phyloP scores from a whole-genome alignment of 1,139 yeast genomes.

The Candida tropicalis region DNA sequence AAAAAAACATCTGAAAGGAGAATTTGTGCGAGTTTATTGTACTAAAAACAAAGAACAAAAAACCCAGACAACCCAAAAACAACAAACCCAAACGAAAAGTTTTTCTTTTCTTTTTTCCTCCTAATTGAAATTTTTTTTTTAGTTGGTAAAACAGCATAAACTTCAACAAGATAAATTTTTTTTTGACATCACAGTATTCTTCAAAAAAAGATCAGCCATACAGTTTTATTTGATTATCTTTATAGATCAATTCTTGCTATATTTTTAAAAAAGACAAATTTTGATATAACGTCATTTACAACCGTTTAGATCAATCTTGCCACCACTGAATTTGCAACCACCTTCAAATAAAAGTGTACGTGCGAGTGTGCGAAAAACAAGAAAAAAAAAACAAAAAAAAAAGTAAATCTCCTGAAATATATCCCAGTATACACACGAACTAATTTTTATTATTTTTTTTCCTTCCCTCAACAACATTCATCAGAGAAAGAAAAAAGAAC shows the following conservation, averaged over 20 bases:
- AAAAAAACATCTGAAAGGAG: too few relatives aligned
- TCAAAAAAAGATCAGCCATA: too few relatives aligned
- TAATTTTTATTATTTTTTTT: neutral
- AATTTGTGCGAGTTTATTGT: too few relatives aligned
- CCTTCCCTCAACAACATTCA: conserved; percentile 1
- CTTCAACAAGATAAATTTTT: too few relatives aligned
- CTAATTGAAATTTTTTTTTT: neutral
- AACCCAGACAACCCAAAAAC: neutral
- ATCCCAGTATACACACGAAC: conserved; percentile 3
- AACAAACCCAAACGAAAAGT: neutral
- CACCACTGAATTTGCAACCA: conserved; percentile 5
- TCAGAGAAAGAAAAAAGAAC: neutral
- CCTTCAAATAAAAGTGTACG: too few relatives aligned
- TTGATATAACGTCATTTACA: neutral
- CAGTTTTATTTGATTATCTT: too few relatives aligned
- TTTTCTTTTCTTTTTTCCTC: neutral
- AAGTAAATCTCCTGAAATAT: neutral
- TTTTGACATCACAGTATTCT: neutral
- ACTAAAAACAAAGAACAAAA: neutral
- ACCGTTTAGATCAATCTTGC: neutral
- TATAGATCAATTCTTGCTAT: too few relatives aligned
- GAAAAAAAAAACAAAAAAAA: neutral
- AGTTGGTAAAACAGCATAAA: neutral
- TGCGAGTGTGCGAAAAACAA: too few relatives aligned
- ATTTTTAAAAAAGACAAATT: too few relatives aligned